These are phyloP conservation scores for Ocimum tenuiflorum DNA, from an alignment of 257 asterid genomes.

Conservation along the genomic window DNA sequence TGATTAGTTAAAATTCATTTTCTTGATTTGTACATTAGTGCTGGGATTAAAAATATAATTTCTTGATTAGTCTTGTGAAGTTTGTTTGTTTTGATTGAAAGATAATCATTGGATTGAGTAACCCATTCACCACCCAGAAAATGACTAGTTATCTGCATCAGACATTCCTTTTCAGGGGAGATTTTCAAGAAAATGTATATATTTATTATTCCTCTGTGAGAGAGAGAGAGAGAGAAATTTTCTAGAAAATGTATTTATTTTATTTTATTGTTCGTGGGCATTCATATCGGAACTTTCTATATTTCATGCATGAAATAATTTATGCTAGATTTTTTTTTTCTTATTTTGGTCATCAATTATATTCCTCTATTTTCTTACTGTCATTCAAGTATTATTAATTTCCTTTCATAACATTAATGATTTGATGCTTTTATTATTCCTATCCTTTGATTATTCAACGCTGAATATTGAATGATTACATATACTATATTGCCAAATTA, in stretches of 20 bases:
- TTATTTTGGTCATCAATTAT: background rate
- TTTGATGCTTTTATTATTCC: background rate
- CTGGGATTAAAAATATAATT: no score
- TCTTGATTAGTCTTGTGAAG: slow-evolving; percentile 1
- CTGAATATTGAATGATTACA: no score
- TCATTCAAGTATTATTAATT: background rate
- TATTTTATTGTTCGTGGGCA: background rate
- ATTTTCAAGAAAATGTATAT: background rate
- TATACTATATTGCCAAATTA: no score
- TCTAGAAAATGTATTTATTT: background rate
- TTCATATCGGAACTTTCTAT: background rate
- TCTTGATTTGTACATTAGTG: no score
- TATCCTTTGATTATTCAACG: background rate
- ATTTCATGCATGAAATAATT: background rate
- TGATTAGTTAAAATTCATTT: background rate
- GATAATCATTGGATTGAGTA: background rate
- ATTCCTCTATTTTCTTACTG: background rate
- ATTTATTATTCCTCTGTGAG: background rate
- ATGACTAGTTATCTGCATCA: background rate
- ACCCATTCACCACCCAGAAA: background rate
- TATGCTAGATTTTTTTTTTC: background rate
- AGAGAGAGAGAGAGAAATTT: background rate
- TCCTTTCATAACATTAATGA: background rate
- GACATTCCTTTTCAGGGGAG: background rate
- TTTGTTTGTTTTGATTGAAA: slow-evolving; percentile 13